phyloP scores from a whole-genome alignment of 140 eudicot species.

The Ambrosia hybrid region DNA sequence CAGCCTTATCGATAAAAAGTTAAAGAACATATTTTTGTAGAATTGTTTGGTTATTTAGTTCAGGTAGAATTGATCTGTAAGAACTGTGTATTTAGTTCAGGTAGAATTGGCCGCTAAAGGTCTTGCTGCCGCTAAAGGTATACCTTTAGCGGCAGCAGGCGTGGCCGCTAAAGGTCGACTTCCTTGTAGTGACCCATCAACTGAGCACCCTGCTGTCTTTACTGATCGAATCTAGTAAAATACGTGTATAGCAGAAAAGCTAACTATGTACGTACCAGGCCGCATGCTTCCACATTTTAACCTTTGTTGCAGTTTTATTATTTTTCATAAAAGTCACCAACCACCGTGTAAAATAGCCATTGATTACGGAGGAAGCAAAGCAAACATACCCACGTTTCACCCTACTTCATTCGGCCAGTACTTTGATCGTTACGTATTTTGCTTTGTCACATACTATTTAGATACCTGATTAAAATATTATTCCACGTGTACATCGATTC shows the following conservation, averaged over 20 bases:
- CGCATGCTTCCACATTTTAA: constrained; percentile 20
- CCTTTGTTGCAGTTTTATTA: constrained; percentile 22
- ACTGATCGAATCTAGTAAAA: constrained; percentile 1
- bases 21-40: no score
- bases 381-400: constrained; percentile 29
- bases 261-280: background rate
- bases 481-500: no score
- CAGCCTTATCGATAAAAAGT: no score
- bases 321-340: background rate
- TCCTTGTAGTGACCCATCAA: no score
- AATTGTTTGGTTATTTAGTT: no score
- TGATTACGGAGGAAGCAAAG: constrained; percentile 29
- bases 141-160: no score
- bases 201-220: constrained; percentile 7
- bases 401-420: constrained; percentile 12
- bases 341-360: constrained; percentile 17
- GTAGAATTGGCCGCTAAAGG: no score
- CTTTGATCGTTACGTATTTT: constrained; percentile 4
- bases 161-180: no score
- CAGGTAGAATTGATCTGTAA: no score
- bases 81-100: no score
- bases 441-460: background rate
- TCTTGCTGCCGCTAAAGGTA: no score
- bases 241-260: constrained; percentile 17
- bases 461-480: no score